phyloP scores from a whole-genome alignment of 2,329 filamentous ascomycete genomes.

The Sclerotinia glacialis region DNA sequence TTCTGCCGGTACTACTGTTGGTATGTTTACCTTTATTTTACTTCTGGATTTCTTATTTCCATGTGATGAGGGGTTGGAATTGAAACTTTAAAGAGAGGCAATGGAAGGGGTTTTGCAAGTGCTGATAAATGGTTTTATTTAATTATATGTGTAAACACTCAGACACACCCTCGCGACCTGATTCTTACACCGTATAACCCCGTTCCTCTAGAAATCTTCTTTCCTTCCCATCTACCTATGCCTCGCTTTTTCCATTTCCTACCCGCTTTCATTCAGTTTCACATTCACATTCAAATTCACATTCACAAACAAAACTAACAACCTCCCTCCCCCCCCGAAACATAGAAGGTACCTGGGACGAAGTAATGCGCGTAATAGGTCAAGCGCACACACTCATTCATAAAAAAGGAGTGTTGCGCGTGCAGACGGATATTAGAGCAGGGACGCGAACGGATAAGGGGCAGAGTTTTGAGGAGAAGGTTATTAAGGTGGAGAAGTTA shows the following conservation, averaged over 20 bases:
- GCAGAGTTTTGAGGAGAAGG: slow-evolving; percentile 38
- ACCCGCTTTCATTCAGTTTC: neutral
- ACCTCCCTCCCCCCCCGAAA: neutral
- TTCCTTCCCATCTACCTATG: too few relatives aligned
- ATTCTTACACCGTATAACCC: too few relatives aligned
- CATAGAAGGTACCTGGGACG: slow-evolving; percentile 85
- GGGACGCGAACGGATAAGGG: slow-evolving; percentile 54
- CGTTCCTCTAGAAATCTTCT: too few relatives aligned
- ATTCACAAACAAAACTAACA: neutral
- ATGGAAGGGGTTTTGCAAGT: too few relatives aligned
- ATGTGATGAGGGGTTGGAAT: neutral
- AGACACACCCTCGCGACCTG: too few relatives aligned
- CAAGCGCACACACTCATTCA: slow-evolving; percentile 80
- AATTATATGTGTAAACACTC: too few relatives aligned
- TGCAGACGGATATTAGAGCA: slow-evolving; percentile 85
- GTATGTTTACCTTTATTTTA: slow-evolving; percentile 49
- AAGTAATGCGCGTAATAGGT: slow-evolving; percentile 81
- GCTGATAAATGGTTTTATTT: too few relatives aligned
- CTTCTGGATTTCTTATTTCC: neutral
- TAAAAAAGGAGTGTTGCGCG: slow-evolving; percentile 69
- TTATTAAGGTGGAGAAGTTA: slow-evolving; percentile 37
- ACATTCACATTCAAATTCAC: neutral
- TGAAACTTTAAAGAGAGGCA: too few relatives aligned
- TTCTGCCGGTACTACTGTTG: slow-evolving; percentile 87
- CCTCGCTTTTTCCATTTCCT: too few relatives aligned